Base-by-base conservation (phyloP, 768 basidiomycete species). In the Leccinum variicolor region DNA sequence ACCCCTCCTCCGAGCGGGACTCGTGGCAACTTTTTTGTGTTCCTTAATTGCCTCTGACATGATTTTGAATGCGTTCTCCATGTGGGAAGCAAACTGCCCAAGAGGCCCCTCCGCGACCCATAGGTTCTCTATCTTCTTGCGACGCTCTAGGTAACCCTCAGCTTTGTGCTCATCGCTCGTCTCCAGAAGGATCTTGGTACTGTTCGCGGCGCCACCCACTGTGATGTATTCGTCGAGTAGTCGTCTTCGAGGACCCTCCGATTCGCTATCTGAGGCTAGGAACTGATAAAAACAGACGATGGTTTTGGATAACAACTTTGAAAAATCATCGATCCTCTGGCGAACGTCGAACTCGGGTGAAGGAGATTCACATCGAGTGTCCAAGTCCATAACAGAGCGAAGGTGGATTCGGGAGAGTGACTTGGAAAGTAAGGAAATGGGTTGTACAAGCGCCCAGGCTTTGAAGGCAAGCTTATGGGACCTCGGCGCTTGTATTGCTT, bases 171-270 rank as follows among this genome's bases (percentile, higher is more conserved):
- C 63, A 39, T 65, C 61, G 13, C 59, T 67, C 28, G 57, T 60
- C 15, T 69, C 66, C 23, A 69, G 63, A 45, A 66, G 64, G 21
- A 66, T 57, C 54, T 64, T 68, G 39, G 59, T 66, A 17, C 64
- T 66, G 34, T 61, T 70, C 10, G 66, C 64, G 10, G 64, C 55
- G 15, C 68, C 69, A 26, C 69, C 68, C 29, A 69, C 62, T 23
- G 66, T 63, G 56, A 69, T 66, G 58, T 70, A 63, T 41, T 70
- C 68, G 19, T 69, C 68, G 21, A 70, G 62, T 10, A 70, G 47
- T 14, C 50, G 52, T 52, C 64, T 59, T 33, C 69, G 64, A 34
- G 58, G 62, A 36, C 39, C 59, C 47, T 68, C 64, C 17, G 66
- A 65, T 4, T 66, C 60, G 25, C 51, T 53, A 25, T 68, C 69